Evolutionary conservation across 1,284 basidiomycete species (phyloP), one percentile per base, ranked within the genome.

Genomic region (Sanghuangporus baumii): DNA sequence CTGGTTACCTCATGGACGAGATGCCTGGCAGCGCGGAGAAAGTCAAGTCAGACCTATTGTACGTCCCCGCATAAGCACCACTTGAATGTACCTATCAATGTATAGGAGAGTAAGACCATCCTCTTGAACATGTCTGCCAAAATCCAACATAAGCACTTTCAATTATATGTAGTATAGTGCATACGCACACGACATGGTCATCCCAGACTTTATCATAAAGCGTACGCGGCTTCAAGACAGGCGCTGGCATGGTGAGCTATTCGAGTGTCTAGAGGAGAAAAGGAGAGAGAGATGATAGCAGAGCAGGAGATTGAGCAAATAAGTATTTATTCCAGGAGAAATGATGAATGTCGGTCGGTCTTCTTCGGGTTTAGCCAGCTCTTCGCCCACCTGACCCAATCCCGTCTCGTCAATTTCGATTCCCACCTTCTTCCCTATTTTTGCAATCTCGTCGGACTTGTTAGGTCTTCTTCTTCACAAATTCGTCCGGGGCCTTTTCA

Each of bases 171-270:
- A 48, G 57, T 6, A 23, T 26, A 31, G 23, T 62, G 55, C 3
- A 18, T 38, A 78, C 87, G 67, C 70, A 92, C 90, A 97, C 89
- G 71, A 96, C 85, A 77, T 97, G 94, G 74, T 96, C 93, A 69
- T 96, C 93, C 86, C 93, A 97, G 69, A 97, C 93, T 79, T 96
- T 96, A 78, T 96, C 94, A 77, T 96, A 96, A 43, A 96, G 55
- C 26, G 63, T 65, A 8, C 60, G 20, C 6, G 63, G 63, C 18
- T 47, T 54, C 11, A 55, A 36, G 4, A 61, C 47, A 12, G 63
- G 63, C 0, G 60, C 63, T 26, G 63, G 63, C 60, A 65, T 65
- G 12, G 47, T 61, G 12, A 48, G 11, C 12, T 16, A 12, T 9
- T 14, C 31, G 51, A 55, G 48, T 46, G 16, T 38, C 4, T 34